Conservation (phyloP, 345 rosid genomes). For the Populus davidiana region DNA sequence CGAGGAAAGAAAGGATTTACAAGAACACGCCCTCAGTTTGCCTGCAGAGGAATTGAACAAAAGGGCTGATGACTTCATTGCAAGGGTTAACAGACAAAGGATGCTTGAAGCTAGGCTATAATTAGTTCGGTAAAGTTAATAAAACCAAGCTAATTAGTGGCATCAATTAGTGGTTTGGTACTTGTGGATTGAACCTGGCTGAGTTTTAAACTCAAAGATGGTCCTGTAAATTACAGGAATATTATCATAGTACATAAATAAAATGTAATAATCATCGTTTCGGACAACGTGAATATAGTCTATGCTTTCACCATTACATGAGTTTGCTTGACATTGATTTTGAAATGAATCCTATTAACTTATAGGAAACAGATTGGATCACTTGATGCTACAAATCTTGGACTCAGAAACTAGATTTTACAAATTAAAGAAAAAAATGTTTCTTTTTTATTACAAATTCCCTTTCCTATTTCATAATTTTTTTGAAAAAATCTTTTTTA, state of each 20-base stretch:
- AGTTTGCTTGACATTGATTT: not conserved
- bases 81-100: slow-evolving; percentile 55
- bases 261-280: not conserved
- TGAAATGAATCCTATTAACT: not conserved
- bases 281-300: not conserved
- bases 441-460: too few species aligned
- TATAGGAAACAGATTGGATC: not conserved
- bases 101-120: slow-evolving; percentile 40
- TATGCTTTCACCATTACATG: not conserved
- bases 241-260: not conserved
- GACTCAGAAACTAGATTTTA: not conserved
- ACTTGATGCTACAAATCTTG: not conserved
- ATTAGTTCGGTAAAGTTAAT: not conserved
- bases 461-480: too few species aligned
- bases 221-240: not conserved
- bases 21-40: slow-evolving; percentile 20
- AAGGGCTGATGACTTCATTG: slow-evolving; percentile 70
- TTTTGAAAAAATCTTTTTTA: too few species aligned
- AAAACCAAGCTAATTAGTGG: not conserved
- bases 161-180: not conserved
- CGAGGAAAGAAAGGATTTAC: slow-evolving; percentile 12
- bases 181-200: not conserved
- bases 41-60: slow-evolving; percentile 50
- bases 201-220: not conserved
- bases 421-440: not conserved